Evolutionary conservation across 2,329 filamentous ascomycete species (phyloP).

Genomic region (Orbilia brochopaga): DNA sequence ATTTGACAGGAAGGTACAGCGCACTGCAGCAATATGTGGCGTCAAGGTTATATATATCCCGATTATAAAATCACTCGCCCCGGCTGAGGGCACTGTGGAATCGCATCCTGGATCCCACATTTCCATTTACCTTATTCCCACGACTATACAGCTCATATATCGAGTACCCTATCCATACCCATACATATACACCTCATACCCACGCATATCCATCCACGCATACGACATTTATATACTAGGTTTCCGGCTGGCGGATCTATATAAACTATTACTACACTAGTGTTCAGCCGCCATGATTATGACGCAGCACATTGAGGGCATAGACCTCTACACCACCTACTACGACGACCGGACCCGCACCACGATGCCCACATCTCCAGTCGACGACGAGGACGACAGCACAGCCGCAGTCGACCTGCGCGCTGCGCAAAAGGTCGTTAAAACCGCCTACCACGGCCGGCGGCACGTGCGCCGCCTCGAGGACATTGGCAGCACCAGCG

Average conservation of each 20-base stretch:
- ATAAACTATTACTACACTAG: slow-evolving; percentile 1
- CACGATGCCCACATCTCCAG: slow-evolving; percentile 7
- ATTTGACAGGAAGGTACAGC: neutral
- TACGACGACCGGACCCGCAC: slow-evolving; percentile 15
- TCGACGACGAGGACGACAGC: neutral
- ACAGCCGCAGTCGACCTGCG: slow-evolving; percentile 7
- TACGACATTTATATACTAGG: neutral
- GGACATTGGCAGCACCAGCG: slow-evolving; percentile 16
- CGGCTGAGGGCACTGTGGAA: neutral
- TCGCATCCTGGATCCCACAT: neutral
- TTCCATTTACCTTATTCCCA: no score
- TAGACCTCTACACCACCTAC: slow-evolving; percentile 23
- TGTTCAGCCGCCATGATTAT: slow-evolving; percentile 31
- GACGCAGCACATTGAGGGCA: slow-evolving; percentile 22
- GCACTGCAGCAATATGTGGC: slow-evolving; percentile 10
- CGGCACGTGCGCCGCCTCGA: slow-evolving; percentile 18
- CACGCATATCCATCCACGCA: no score
- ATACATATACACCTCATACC: neutral
- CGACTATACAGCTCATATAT: no score
- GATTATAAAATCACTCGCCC: slow-evolving; percentile 10
- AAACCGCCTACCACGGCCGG: slow-evolving; percentile 40
- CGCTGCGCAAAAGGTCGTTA: slow-evolving; percentile 38
- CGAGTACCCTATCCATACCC: neutral
- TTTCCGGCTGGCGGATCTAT: slow-evolving; percentile 8
- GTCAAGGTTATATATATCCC: neutral